A percentile compares a stretch with the other conserved stretches of the same genome.
Conservation (phyloP, 208 protist genomes). For the Balamuthia mandrillaris region DNA sequence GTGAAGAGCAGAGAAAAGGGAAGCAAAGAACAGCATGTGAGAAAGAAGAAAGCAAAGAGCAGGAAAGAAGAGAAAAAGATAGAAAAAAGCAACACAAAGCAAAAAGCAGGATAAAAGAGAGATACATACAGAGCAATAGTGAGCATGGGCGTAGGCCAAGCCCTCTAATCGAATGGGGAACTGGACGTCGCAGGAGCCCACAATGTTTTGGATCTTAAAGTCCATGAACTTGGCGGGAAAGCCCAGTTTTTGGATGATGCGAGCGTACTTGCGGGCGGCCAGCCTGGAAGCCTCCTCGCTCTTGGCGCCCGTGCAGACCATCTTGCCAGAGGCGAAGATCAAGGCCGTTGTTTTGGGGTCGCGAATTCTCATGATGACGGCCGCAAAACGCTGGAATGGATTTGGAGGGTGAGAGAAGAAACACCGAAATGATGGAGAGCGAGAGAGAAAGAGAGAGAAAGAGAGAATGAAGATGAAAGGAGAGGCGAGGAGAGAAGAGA, state of each 20-base stretch:
- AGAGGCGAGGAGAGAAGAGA: too few relatives aligned
- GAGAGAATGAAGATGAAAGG: too few relatives aligned
- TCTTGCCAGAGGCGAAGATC: conserved; percentile 84
- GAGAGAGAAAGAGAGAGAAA: too few relatives aligned
- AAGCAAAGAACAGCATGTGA: neutral
- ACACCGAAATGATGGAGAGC: too few relatives aligned
- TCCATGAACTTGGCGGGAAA: conserved; percentile 67
- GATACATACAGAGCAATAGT: conserved; percentile 22
- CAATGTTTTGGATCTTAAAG: conserved; percentile 88
- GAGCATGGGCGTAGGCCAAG: conserved; percentile 66
- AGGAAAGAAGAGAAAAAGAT: neutral
- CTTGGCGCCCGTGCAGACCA: conserved; percentile 80
- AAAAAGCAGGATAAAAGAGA: neutral
- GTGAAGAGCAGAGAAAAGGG: too few relatives aligned
- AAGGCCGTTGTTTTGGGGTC: conserved; percentile 87
- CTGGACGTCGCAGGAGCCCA: conserved; percentile 79
- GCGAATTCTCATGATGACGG: conserved; percentile 83
- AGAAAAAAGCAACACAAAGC: neutral
- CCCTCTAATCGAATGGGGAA: conserved; percentile 75
- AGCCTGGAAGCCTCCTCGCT: conserved; percentile 68
- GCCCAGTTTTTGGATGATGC: conserved; percentile 82
- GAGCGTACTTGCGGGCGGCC: conserved; percentile 77
- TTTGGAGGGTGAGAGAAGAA: too few relatives aligned
- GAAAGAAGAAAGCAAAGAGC: too few relatives aligned
- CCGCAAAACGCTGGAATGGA: conserved; percentile 75